Base-by-base conservation (phyloP, 2,329 filamentous ascomycete genomes). In the Fusarium marasasianum region DNA sequence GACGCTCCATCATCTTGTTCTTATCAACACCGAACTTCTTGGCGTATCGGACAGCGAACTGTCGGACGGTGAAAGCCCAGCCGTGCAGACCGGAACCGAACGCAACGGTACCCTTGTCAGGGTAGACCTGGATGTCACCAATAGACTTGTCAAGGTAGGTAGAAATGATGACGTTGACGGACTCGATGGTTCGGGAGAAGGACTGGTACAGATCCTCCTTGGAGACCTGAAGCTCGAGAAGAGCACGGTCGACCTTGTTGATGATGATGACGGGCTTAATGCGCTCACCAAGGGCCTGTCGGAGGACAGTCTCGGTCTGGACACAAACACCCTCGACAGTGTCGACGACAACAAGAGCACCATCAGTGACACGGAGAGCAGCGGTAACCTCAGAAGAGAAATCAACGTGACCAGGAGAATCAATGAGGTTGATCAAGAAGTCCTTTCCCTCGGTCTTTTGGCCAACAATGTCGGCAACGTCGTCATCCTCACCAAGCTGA, bases 11-110 rank as follows among this genome's bases (percentile, higher is more conserved):
- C 96, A 99, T 98, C 94, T 98, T 98, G 89, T 92, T 93, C 87
- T 95, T 95, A 92, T 99, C 96, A 81, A 99, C 96, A 93, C 96
- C 96, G 82, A 99, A 99, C 89, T 99, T 99, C 95, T 98, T 98
- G 87, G 96, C 93, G 86, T 99, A 99, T 82, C 93, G 92, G 84
- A 91, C 86, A 80, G 96, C 96, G 87, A 99, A 99, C 87, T 99
- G 96, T 83, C 96, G 94, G 89, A 98, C 88, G 82, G 96, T 99
- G 92, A 99, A 99, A 83, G 95, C 96, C 96, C 96, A 99, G 87
- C 96, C 96, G 90, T 99, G 96, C 76, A 98, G 95, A 93, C 96
- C 96, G 86, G 96, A 98, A 88, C 95, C 96, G 90, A 99, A 99
- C 81, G 96, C 96, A 82, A 99, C 93, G 84, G 96, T 99, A 85